Evolutionary conservation across 2,329 filamentous ascomycete genomes (phyloP).

Genomic region (Cephalotrichum gorgonifer): DNA sequence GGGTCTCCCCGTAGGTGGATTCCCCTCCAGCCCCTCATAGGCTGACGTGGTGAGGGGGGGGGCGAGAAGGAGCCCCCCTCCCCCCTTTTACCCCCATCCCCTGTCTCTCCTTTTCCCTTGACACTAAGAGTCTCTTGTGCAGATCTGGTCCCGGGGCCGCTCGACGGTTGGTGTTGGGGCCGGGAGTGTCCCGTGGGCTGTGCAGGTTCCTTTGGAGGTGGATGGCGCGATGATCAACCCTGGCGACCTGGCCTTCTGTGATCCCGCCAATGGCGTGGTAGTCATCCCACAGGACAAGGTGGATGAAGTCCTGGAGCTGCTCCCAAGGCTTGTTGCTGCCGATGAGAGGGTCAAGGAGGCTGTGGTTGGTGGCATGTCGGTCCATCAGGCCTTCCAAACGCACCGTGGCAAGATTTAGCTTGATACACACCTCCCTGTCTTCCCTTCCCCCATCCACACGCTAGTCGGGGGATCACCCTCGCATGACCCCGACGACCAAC

Average conservation of each 20-base stretch:
- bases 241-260: slow-evolving; percentile 62
- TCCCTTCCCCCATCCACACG: not conserved
- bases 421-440: not conserved
- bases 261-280: slow-evolving; percentile 59
- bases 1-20: slow-evolving; percentile 40
- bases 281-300: slow-evolving; percentile 54
- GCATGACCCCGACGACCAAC: not conserved
- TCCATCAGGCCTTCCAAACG: slow-evolving; percentile 56
- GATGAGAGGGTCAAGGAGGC: slow-evolving; percentile 55
- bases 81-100: not conserved
- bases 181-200: slow-evolving; percentile 45
- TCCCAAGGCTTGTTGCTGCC: slow-evolving; percentile 38
- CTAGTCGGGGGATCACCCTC: not conserved
- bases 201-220: slow-evolving; percentile 32
- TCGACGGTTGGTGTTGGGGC: slow-evolving; percentile 49
- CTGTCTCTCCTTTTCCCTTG: not conserved
- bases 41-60: not conserved
- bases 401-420: slow-evolving; percentile 30
- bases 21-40: not conserved
- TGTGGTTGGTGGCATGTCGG: slow-evolving; percentile 49
- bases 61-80: too few relatives aligned
- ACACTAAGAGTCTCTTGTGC: slow-evolving; percentile 5
- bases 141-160: slow-evolving; percentile 46
- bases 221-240: slow-evolving; percentile 29
- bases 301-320: slow-evolving; percentile 47